Evolutionary conservation across 768 basidiomycete species (phyloP).

Genomic region (Coprinopsis sp.): DNA sequence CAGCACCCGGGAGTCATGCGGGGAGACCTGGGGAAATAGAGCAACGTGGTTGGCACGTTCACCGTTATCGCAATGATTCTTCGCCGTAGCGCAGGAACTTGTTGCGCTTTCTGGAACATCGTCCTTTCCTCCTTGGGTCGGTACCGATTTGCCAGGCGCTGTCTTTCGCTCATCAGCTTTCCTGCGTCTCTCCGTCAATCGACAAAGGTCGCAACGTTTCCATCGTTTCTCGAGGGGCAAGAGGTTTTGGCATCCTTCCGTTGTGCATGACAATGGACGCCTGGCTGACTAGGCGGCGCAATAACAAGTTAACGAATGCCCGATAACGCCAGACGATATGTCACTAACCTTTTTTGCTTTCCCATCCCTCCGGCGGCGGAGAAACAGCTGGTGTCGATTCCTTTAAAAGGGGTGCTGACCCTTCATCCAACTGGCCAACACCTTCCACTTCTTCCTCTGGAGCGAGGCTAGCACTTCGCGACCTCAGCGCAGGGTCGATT

Average conservation of each 20-base stretch:
- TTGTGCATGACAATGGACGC: conserved; percentile 28
- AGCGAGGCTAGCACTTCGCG: too few relatives aligned
- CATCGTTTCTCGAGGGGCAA: conserved; percentile 38
- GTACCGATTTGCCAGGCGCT: neutral
- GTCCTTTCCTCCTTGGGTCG: neutral
- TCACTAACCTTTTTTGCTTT: neutral
- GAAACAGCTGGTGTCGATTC: too few relatives aligned
- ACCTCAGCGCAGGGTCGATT: neutral
- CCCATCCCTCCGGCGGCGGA: neutral
- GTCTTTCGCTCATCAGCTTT: conserved; percentile 16
- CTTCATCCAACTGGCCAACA: too few relatives aligned
- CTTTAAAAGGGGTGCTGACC: too few relatives aligned
- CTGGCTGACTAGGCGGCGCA: conserved; percentile 10
- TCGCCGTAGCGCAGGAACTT: too few relatives aligned
- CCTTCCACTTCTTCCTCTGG: too few relatives aligned
- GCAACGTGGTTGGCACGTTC: too few relatives aligned
- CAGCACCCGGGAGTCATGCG: neutral
- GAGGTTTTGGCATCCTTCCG: conserved; percentile 40
- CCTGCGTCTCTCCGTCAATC: conserved; percentile 29
- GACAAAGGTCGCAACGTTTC: conserved; percentile 46
- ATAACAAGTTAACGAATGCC: neutral
- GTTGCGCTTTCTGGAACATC: too few relatives aligned
- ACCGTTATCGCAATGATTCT: too few relatives aligned
- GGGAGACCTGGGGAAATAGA: too few relatives aligned
- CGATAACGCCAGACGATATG: neutral